phyloP scores from a whole-genome alignment of 1,139 yeast species.

The Debaryomyces robertsiae region DNA sequence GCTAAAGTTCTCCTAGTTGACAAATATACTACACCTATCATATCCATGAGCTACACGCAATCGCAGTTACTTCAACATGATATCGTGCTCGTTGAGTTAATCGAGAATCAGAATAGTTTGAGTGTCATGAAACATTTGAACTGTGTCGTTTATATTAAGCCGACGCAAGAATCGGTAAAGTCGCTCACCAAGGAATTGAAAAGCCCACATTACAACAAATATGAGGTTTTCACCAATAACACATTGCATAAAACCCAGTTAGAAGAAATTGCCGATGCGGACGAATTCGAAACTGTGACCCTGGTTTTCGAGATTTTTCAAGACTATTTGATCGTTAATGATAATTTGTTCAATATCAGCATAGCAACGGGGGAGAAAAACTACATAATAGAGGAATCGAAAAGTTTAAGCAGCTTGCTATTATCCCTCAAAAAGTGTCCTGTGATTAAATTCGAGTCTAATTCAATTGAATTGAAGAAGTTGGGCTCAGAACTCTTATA shows the following conservation, averaged over 20 bases:
- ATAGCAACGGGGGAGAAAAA: conserved; percentile 14
- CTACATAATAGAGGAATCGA: conserved; percentile 46
- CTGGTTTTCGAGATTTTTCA: conserved; percentile 81
- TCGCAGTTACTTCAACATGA: conserved; percentile 80
- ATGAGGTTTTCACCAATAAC: conserved; percentile 78
- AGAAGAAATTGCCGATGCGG: conserved; percentile 88
- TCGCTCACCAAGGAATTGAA: conserved; percentile 64
- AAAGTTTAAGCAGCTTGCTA: conserved; percentile 63
- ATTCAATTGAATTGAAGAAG: conserved; percentile 61
- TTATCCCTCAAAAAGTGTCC: conserved; percentile 80
- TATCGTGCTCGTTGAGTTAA: conserved; percentile 77
- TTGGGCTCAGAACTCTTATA: conserved; percentile 71
- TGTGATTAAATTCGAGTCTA: conserved; percentile 70
- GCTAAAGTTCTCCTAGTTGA: conserved; percentile 82
- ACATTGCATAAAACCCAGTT: conserved; percentile 70
- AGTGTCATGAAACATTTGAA: conserved; percentile 75
- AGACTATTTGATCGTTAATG: conserved; percentile 76
- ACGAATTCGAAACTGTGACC: conserved; percentile 77
- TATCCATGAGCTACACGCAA: conserved; percentile 87
- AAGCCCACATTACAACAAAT: conserved; percentile 76
- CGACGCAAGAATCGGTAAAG: conserved; percentile 65
- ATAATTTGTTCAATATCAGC: conserved; percentile 54
- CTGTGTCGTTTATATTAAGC: conserved; percentile 80
- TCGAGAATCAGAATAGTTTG: conserved; percentile 61
- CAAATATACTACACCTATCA: conserved; percentile 73